A percentile compares a stretch with the other conserved stretches of the same genome.
These are phyloP conservation scores for Ramichloridium luteum DNA, from an alignment of 2,329 filamentous ascomycete species.

Conservation along the genomic window DNA sequence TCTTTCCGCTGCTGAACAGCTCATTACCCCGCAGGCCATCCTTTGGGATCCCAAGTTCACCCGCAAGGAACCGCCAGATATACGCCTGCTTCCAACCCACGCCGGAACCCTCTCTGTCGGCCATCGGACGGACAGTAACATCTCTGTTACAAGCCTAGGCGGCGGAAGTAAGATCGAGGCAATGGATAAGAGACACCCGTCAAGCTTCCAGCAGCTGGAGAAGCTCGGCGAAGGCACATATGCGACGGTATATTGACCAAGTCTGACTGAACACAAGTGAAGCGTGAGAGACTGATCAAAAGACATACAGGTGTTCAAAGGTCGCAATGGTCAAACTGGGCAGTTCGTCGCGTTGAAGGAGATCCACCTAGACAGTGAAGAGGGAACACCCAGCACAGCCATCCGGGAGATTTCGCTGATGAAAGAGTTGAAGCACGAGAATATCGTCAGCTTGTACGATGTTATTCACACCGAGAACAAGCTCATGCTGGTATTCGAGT, in stretches of 20 bases:
- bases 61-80: constrained; percentile 31
- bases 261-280: constrained; percentile 1
- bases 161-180: constrained; percentile 29
- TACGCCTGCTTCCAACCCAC: constrained; percentile 35
- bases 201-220: constrained; percentile 97
- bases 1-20: constrained; percentile 17
- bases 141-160: constrained; percentile 36
- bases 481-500: constrained; percentile 98
- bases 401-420: constrained; percentile 98
- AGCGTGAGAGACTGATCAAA: too few species aligned
- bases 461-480: constrained; percentile 99
- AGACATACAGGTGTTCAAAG: constrained; percentile 75
- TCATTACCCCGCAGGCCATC: constrained; percentile 37
- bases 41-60: constrained; percentile 40
- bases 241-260: constrained; percentile 58
- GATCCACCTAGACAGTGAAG: constrained; percentile 96
- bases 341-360: constrained; percentile 95
- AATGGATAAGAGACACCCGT: constrained; percentile 93
- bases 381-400: constrained; percentile 91
- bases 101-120: constrained; percentile 36
- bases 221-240: constrained; percentile 97
- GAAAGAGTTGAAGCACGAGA: constrained; percentile 99
- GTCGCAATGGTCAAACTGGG: constrained; percentile 90
- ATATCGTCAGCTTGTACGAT: constrained; percentile 93
- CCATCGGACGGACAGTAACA: constrained; percentile 39